These are phyloP conservation scores for Beauveria scarabaeidicola DNA, from an alignment of 2,329 filamentous ascomycete genomes.

Conservation along the genomic window DNA sequence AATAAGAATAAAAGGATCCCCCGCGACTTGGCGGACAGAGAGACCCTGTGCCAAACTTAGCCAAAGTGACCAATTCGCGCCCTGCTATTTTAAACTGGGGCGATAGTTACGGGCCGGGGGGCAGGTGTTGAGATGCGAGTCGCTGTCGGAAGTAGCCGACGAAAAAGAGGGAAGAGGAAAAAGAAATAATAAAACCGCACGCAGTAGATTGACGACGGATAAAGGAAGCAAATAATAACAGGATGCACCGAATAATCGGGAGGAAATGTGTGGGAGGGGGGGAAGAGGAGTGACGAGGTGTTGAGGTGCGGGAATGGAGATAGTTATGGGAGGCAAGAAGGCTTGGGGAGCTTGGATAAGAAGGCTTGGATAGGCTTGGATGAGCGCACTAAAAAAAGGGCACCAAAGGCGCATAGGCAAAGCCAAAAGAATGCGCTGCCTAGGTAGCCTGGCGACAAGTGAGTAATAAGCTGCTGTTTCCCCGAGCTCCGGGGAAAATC, in stretches of 20 bases:
- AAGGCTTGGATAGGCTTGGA: not conserved
- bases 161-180: not conserved
- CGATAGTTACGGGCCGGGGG: not conserved
- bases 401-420: not conserved
- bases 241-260: not conserved
- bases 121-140: not conserved
- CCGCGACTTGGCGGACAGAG: not conserved
- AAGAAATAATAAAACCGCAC: not conserved
- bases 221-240: not conserved
- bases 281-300: conserved; percentile 2
- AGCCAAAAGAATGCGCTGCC: not conserved
- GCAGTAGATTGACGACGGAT: not conserved
- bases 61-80: not conserved
- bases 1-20: not conserved
- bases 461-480: not conserved
- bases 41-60: not conserved
- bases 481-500: not conserved
- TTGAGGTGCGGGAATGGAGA: conserved; percentile 11
- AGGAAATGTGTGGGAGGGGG: not conserved
- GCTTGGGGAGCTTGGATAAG: not conserved
- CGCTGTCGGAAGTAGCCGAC: not conserved
- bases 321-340: not conserved
- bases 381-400: not conserved
- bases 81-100: conserved; percentile 6
- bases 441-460: not conserved